Conservation (phyloP, 192 early-diverging fungal genomes). For the Podila verticillata region DNA sequence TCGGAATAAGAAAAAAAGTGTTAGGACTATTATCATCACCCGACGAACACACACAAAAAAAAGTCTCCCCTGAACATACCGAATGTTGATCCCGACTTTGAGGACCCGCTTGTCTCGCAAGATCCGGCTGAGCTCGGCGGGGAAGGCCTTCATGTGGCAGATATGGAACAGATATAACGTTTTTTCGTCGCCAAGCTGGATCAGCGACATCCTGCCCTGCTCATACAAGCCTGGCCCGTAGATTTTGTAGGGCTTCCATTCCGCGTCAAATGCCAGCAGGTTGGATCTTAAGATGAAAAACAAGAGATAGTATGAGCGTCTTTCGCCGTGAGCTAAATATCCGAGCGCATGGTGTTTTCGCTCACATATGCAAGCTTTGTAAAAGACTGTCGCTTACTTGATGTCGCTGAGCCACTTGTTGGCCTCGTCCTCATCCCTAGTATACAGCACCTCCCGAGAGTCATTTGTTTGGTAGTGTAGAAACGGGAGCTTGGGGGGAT, state of each 20-base stretch:
- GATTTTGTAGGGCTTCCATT: conserved; percentile 26
- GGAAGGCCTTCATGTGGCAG: conserved; percentile 38
- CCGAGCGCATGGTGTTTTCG: too few species aligned
- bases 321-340: too few species aligned
- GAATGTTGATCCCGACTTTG: conserved; percentile 45
- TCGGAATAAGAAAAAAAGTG: neutral
- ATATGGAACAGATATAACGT: conserved; percentile 39
- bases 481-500: conserved; percentile 10
- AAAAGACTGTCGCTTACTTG: neutral
- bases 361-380: too few species aligned
- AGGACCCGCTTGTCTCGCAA: conserved; percentile 23
- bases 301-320: too few species aligned
- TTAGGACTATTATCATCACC: too few species aligned
- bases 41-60: neutral
- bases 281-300: conserved; percentile 10
- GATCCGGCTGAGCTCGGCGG: conserved; percentile 18
- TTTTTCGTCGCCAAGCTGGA: conserved; percentile 45
- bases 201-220: conserved; percentile 24
- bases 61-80: conserved; percentile 21
- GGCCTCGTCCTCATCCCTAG: conserved; percentile 33
- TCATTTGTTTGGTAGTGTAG: conserved; percentile 33
- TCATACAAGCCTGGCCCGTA: neutral
- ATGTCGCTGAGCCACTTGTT: conserved; percentile 25
- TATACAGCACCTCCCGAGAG: conserved; percentile 33
- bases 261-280: conserved; percentile 40